A percentile compares a stretch with the other conserved stretches of the same genome.
Evolutionary conservation across 441 rosid genomes (phyloP).

Genomic region (Erodium texanum): DNA sequence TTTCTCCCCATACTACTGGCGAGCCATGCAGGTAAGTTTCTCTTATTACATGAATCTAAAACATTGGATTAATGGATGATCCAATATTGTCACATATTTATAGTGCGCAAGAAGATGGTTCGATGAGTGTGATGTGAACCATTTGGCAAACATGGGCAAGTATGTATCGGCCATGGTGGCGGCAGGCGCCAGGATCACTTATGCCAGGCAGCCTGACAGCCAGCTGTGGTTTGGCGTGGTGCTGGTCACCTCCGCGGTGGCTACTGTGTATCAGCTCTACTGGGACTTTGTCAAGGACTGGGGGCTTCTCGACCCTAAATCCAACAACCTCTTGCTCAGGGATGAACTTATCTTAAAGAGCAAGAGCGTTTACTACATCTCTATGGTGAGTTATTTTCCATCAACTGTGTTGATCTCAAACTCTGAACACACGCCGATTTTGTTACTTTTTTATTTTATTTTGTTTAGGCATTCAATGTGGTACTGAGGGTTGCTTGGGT

Average conservation of each 20-base stretch:
- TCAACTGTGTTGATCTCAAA: neutral
- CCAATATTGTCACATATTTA: neutral
- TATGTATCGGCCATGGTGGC: slow-evolving; percentile 96
- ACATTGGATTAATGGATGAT: too few relatives aligned
- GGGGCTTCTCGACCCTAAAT: slow-evolving; percentile 72
- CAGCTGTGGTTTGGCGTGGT: slow-evolving; percentile 53
- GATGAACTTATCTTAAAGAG: slow-evolving; percentile 69
- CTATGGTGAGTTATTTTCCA: slow-evolving; percentile 50
- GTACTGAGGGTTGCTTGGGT: slow-evolving; percentile 84
- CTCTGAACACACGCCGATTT: neutral
- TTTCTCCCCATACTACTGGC: slow-evolving; percentile 88
- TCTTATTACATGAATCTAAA: neutral
- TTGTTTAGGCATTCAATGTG: slow-evolving; percentile 57
- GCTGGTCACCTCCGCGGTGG: slow-evolving; percentile 52
- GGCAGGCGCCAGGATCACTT: slow-evolving; percentile 79
- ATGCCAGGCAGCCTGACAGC: slow-evolving; percentile 37
- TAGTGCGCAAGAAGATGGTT: slow-evolving; percentile 95
- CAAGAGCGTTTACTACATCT: slow-evolving; percentile 56
- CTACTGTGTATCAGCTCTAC: slow-evolving; percentile 77
- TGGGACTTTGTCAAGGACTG: slow-evolving; percentile 98
- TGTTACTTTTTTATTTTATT: too few relatives aligned
- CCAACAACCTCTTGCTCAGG: slow-evolving; percentile 73
- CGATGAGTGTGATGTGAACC: slow-evolving; percentile 58
- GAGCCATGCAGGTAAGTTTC: slow-evolving; percentile 86
- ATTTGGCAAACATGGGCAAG: slow-evolving; percentile 91